Base-by-base conservation (phyloP, 2,329 filamentous ascomycete genomes). In the Pseudocercospora musae region DNA sequence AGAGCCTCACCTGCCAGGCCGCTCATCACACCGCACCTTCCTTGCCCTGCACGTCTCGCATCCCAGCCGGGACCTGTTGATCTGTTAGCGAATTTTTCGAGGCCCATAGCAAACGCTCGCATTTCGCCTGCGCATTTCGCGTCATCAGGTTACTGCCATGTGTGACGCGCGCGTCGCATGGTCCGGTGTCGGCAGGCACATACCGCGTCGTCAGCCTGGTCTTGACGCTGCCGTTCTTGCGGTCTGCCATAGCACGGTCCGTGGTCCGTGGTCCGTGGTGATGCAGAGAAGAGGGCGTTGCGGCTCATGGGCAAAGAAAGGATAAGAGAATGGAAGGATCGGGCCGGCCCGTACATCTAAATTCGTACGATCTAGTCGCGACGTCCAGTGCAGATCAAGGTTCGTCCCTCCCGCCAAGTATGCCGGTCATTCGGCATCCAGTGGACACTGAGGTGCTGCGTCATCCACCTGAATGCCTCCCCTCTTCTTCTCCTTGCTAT, bases 391-490 rank as follows among this genome's bases (percentile, higher is more conserved):
- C n/a, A n/a, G 37, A 40, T 40, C 18, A 40, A n/a, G 37, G 37
- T 40, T 40, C 37, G 37, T 40, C 37, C 37, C 37, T 18, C 37
- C 37, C 37, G 7, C 2, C 37, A n/a, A n/a, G 15, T 15, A 15
- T n/a, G 4, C 37, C 7, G 15, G 31, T 50, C 42, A 93, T 76
- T 93, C 90, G 0, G 89, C 90, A 78, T 93, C 90, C 54, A 92
- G 78, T 10, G 89, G 87, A 49, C 88, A 89, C 50, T 87, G 84
- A 1, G 92, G 91, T 9, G 89, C 80, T 23, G 83, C 89, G 73
- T 96, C 85, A 75, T 96, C 86, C 3, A 96, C 91, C 78, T 96
- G 92, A 66, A 96, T 91, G 0, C 92, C 92, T 3, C 91, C 91
- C 18, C 92, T 83, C 84, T 96, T 96, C 84, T 91, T 91, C 82